Evolutionary conservation across 345 rosid species (phyloP).

Genomic region (Microthlaspi erraticum): DNA sequence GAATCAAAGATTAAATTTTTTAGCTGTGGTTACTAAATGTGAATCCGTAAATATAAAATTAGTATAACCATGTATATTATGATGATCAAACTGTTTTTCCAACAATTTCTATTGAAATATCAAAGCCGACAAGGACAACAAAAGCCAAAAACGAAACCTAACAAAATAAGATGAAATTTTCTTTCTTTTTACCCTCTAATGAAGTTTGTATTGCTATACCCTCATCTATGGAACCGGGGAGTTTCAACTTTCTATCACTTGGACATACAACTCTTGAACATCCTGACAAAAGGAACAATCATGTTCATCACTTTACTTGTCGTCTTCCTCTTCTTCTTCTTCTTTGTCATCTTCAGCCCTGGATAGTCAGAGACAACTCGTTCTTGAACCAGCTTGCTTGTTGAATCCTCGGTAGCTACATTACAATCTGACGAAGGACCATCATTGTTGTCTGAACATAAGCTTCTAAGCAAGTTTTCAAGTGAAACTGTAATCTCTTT

Average conservation of each 20-base stretch:
- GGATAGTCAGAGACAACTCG: constrained; percentile 35
- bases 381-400: constrained; percentile 29
- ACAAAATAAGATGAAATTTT: neutral
- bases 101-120: neutral
- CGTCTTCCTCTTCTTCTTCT: constrained; percentile 26
- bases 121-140: neutral
- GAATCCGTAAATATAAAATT: neutral
- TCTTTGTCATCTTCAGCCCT: constrained; percentile 14
- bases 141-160: neutral
- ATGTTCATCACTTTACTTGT: constrained; percentile 26
- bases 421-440: neutral
- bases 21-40: neutral
- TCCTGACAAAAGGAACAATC: constrained; percentile 33
- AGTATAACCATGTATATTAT: neutral
- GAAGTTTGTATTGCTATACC: constrained; percentile 23
- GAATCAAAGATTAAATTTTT: neutral
- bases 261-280: constrained; percentile 34
- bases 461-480: constrained; percentile 34
- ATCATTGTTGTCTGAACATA: constrained; percentile 15
- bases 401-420: constrained; percentile 30
- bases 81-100: neutral
- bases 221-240: neutral
- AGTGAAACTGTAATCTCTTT: constrained; percentile 52
- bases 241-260: constrained; percentile 23
- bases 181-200: neutral